Base-by-base conservation (phyloP, 495 filamentous ascomycete genomes). In the Podospora comata region DNA sequence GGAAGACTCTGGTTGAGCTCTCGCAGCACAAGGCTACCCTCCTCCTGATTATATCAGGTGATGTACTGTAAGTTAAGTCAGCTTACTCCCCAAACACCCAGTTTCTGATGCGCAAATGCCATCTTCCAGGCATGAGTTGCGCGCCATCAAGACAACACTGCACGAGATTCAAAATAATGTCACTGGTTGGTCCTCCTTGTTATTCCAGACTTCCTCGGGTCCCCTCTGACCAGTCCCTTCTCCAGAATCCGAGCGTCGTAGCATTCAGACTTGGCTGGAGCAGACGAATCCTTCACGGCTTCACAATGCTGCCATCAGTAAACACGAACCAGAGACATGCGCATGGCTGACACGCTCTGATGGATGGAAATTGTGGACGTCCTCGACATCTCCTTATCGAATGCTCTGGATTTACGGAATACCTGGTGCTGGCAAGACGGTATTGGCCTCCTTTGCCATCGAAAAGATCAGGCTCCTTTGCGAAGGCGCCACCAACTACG, bases 391-490 rank as follows among this genome's bases (percentile, higher is more conserved):
- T 5, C 0, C 53, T 4, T 34, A 65, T 34, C 66, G 76, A 3
- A 74, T 73, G 30, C 62, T 81, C 6, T 81, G 77, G 79, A 77
- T 81, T 11, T 68, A 76, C 60, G 79, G 79, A 1, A 80, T 81
- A 20, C 80, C 80, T 5, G 79, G 80, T 2, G 71, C 76, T n/a
- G 79, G 80, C 6, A 82, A 82, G 65, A 77, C 79, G 11, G 73
- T 82, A 3, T 68, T 81, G 9, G 73, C 75, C 18, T 79, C 78
- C 13, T 73, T 73, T 39, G 62, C 76, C 20, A 75, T 80, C 30
- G 72, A 79, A 32, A 28, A 64, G 16, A 11, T 70, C 20, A 65
- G 30, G 18, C 4, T 13, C 3, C 62, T 75, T 53, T 67, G 65
- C 6, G 27, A 20, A 11, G 66, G 73, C n/a, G 76, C 73, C 65